A percentile compares a stretch with the other conserved stretches of the same genome.
These are phyloP conservation scores for Salix udensis DNA, from an alignment of 345 rosid species.

Conservation along the genomic window DNA sequence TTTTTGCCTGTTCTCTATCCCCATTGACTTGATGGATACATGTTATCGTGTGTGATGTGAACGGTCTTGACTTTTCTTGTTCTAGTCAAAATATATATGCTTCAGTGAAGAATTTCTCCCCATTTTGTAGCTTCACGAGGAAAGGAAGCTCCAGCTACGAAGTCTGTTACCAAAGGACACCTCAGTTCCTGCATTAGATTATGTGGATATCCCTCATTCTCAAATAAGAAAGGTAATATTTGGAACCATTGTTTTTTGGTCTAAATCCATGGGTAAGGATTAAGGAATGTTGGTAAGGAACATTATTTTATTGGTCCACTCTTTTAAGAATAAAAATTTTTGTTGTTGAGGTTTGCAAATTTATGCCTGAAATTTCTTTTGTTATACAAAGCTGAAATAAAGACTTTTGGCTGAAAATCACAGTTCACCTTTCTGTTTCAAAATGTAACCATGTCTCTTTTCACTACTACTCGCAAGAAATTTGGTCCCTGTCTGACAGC, in stretches of 20 bases:
- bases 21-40: not conserved
- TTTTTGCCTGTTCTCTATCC: not conserved
- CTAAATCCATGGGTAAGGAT: not conserved
- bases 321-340: not conserved
- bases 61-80: not conserved
- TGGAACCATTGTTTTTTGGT: not conserved
- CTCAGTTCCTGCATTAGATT: conserved; percentile 58
- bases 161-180: conserved; percentile 47
- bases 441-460: not conserved
- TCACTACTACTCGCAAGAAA: not conserved
- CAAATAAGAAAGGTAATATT: conserved; percentile 83
- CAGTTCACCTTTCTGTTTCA: not conserved
- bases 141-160: conserved; percentile 56
- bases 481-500: not conserved
- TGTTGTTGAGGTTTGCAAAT: not conserved
- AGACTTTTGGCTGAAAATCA: not conserved
- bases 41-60: not conserved
- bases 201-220: conserved; percentile 81
- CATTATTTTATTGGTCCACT: not conserved
- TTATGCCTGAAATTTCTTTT: not conserved
- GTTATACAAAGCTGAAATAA: not conserved
- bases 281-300: not conserved
- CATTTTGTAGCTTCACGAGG: conserved; percentile 59
- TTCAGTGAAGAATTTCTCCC: conserved; percentile 5
- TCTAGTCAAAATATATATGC: not conserved